Conservation (phyloP, 176 grass and related monocot genomes). For the Musa acuminata region DNA sequence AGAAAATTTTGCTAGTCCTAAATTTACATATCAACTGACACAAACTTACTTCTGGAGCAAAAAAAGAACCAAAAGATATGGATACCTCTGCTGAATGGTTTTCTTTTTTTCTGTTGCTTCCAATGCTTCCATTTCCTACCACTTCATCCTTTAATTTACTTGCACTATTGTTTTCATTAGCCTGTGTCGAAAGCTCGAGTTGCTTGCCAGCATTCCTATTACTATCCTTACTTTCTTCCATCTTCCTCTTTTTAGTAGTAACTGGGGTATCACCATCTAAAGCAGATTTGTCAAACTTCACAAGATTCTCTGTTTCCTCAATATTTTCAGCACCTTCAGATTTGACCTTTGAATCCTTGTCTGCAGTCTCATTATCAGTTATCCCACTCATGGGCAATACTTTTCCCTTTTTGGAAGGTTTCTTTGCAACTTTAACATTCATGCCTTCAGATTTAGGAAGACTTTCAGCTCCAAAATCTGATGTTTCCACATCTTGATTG, state of each 20-base stretch:
- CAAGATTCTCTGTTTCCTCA: conserved; percentile 30
- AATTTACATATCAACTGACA: background rate
- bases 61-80: background rate
- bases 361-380: conserved; percentile 25
- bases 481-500: conserved; percentile 6
- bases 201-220: background rate
- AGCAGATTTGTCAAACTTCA: conserved; percentile 26
- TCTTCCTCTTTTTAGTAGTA: conserved; percentile 50
- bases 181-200: background rate
- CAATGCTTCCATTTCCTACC: conserved; percentile 10
- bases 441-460: conserved; percentile 14
- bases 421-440: conserved; percentile 31
- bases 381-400: background rate
- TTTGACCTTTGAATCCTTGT: conserved; percentile 25
- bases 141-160: background rate
- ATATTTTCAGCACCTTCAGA: conserved; percentile 19
- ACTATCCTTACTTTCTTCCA: conserved; percentile 22
- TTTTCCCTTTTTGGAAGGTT: conserved; percentile 32
- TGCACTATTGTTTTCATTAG: background rate
- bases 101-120: conserved; percentile 41
- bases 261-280: conserved; percentile 27
- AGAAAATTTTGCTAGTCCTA: background rate
- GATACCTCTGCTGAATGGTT: conserved; percentile 62
- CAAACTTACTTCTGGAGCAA: background rate
- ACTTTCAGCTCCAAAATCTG: conserved; percentile 19